These are phyloP conservation scores for Asterochloris erici DNA, from an alignment of 139 green algal genomes.

Conservation along the genomic window DNA sequence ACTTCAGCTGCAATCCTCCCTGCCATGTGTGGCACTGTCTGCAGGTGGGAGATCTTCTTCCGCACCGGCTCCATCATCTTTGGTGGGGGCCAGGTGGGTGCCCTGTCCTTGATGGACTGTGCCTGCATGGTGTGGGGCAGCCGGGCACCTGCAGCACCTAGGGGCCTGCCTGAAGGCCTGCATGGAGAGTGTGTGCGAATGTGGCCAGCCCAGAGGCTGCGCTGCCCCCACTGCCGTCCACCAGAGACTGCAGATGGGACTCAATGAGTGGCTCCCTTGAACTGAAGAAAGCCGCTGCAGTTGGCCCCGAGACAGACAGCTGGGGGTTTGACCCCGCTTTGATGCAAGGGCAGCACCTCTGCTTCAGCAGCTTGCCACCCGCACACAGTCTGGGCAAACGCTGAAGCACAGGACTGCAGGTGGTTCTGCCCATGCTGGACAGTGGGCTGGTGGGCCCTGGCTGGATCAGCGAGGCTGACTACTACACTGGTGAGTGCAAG, in stretches of 20 bases:
- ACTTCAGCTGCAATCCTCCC: no score
- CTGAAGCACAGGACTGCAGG: conserved; percentile 36
- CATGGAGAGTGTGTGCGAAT: no score
- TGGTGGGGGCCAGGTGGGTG: conserved; percentile 76
- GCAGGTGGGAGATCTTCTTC: conserved; percentile 71
- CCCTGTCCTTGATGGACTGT: neutral
- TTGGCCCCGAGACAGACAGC: conserved; percentile 81
- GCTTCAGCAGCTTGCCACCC: neutral
- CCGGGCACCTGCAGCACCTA: no score
- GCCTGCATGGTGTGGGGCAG: no score
- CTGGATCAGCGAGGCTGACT: conserved; percentile 32
- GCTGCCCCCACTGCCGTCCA: no score
- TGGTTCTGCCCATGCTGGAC: conserved; percentile 89
- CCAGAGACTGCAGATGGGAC: no score
- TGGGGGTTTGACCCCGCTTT: conserved; percentile 44
- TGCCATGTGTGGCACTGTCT: no score
- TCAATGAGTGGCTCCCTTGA: no score
- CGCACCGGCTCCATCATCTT: conserved; percentile 89
- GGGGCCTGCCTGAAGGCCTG: no score
- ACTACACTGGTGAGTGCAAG: neutral
- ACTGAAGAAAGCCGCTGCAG: conserved; percentile 58
- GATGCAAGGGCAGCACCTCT: neutral
- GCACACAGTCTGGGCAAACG: no score
- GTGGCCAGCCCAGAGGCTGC: no score
- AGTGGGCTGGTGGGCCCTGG: conserved; percentile 62